Evolutionary conservation across 2,329 filamentous ascomycete genomes (phyloP).

Genomic region (Coniochaeta sp.): DNA sequence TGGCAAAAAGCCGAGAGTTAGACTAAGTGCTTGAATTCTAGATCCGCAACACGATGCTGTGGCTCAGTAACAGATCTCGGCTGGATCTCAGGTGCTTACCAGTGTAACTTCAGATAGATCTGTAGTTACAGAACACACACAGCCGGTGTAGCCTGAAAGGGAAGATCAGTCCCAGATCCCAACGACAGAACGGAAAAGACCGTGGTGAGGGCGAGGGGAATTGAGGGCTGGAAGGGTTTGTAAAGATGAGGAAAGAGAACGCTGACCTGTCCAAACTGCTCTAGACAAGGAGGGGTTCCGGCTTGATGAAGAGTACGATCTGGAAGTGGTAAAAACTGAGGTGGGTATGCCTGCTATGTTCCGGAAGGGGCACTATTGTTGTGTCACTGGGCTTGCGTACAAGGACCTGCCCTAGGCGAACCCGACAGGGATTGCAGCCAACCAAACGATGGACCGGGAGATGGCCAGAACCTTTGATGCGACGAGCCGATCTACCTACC

Average conservation of each 20-base stretch:
- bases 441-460: neutral
- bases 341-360: neutral
- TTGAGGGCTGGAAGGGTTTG: neutral
- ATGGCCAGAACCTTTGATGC: neutral
- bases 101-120: neutral
- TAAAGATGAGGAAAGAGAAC: neutral
- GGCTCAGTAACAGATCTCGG: neutral
- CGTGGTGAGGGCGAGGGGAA: neutral
- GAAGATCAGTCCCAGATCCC: neutral
- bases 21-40: slow-evolving; percentile 1
- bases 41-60: neutral
- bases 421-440: neutral
- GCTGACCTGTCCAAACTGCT: neutral
- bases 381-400: neutral
- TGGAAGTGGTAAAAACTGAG: neutral
- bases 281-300: neutral
- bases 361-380: neutral
- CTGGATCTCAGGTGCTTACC: neutral
- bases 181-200: neutral
- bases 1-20: neutral
- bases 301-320: neutral
- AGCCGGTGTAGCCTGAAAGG: neutral
- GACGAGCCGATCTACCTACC: neutral
- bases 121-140: neutral
- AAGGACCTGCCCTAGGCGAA: neutral